phyloP scores from a whole-genome alignment of 768 basidiomycete genomes.

The Russula virescens region DNA sequence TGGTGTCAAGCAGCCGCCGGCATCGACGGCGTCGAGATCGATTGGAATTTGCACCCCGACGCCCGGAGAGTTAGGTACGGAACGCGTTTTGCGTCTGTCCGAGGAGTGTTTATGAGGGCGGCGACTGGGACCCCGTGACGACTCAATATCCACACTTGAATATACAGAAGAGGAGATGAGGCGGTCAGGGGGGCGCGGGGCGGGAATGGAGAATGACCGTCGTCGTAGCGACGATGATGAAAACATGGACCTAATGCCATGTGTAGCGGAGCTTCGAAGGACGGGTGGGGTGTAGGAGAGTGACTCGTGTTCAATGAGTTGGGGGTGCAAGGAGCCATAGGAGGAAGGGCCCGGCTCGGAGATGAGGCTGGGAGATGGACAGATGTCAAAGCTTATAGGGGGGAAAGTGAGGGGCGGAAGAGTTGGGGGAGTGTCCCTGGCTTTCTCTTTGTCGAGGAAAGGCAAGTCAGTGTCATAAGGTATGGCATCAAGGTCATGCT shows the following conservation, averaged over 20 bases:
- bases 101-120: slow-evolving; percentile 52
- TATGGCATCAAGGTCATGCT: slow-evolving; percentile 7
- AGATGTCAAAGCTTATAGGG: slow-evolving; percentile 43
- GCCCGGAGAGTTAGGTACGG: slow-evolving; percentile 17
- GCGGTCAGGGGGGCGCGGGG: neutral
- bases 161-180: slow-evolving; percentile 24
- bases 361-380: slow-evolving; percentile 34
- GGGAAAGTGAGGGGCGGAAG: slow-evolving; percentile 63
- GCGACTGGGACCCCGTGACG: slow-evolving; percentile 41
- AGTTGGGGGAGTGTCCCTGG: slow-evolving; percentile 47
- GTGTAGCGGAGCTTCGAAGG: neutral
- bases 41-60: neutral
- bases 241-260: neutral
- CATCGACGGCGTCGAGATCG: slow-evolving; percentile 27
- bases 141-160: slow-evolving; percentile 43
- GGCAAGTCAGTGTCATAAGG: slow-evolving; percentile 16
- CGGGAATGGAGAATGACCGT: slow-evolving; percentile 14
- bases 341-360: slow-evolving; percentile 32
- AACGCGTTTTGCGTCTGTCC: slow-evolving; percentile 23
- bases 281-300: neutral
- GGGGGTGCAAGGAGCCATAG: slow-evolving; percentile 26
- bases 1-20: slow-evolving; percentile 37
- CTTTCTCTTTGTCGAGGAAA: slow-evolving; percentile 46
- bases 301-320: neutral
- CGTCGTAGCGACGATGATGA: neutral